Base-by-base conservation (phyloP, 2,329 filamentous ascomycete species). In the Mycosphaerella sp. region DNA sequence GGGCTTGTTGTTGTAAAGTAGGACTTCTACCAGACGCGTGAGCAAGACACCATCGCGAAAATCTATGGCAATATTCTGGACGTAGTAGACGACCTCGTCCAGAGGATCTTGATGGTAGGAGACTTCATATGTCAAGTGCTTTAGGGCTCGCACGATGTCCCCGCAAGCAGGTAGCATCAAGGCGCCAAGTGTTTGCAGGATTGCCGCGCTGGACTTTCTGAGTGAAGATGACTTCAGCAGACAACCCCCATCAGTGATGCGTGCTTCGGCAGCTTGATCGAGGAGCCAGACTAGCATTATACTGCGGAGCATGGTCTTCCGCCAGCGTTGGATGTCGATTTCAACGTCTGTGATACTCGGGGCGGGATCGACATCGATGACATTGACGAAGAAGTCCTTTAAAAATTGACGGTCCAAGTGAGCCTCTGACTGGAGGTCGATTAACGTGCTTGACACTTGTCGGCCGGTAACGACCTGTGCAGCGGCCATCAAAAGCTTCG, bases 31-130 rank as follows among this genome's bases (percentile, higher is more conserved):
- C 8, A 84, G 70, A 44, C 77, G 74, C 4, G 78, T 77, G n/a
- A 85, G 64, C 40, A 78, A 68, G 7, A 84, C 72, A 1, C 82
- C 81, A 61, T 84, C 78, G 30, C 81, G 75, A 17, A 85, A 69
- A 59, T 84, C 81, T 7, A 80, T 73, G 1, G 80, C 81, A 18
- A 85, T 70, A 57, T 84, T 84, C 7, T 71, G 68, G 49, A 85
- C 75, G 35, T 68, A 67, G 61, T 81, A 84, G 1, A 71, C 68
- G 56, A 79, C 79, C 64, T 85, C 81, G 54, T 81, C 73, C 5
- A 84, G 70, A 2, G 75, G 73, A 53, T 77, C 73, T 60, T 85
- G 81, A 6, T 72, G 66, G 60, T 80, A 75, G 3, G 64, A 62
- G 17, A 83, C 66, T n/a, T 71, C 71, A 63, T 80, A 84, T 51